Evolutionary conservation across 1,284 basidiomycete species (phyloP).

Genomic region (Boletus sp.): DNA sequence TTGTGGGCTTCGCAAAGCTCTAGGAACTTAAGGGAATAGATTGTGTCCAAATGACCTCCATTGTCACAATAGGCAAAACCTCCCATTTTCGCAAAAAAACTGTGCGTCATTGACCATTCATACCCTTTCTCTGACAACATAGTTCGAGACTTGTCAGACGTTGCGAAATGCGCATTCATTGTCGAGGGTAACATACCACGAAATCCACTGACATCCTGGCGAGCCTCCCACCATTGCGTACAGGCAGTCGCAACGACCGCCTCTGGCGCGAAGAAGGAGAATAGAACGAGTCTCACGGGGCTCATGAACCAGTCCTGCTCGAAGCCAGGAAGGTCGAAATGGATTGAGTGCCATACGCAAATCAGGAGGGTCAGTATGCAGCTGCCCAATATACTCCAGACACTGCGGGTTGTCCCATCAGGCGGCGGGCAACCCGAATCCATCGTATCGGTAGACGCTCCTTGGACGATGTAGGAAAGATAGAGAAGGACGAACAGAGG

Average conservation of each 20-base stretch:
- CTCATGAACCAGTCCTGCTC: too few relatives aligned
- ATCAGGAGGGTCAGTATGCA: not conserved
- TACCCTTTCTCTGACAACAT: not conserved
- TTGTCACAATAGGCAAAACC: not conserved
- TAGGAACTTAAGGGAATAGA: not conserved
- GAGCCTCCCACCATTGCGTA: not conserved
- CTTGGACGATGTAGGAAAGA: not conserved
- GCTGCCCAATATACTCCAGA: conserved; percentile 1
- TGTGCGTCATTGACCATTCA: conserved; percentile 4
- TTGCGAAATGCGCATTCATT: too few relatives aligned
- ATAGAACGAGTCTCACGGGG: too few relatives aligned
- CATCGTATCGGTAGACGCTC: not conserved
- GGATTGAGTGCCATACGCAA: not conserved
- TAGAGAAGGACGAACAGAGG: not conserved
- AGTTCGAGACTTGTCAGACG: too few relatives aligned
- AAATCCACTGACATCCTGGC: not conserved
- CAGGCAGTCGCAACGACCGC: not conserved
- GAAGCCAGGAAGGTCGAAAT: not conserved
- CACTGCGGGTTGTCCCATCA: not conserved
- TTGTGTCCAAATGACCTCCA: not conserved
- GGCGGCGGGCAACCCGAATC: not conserved
- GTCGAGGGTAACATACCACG: not conserved
- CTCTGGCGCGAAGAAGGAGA: not conserved
- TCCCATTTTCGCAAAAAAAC: conserved; percentile 4
- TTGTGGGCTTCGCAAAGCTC: not conserved